Evolutionary conservation across 2,329 filamentous ascomycete genomes (phyloP).

Genomic region (Aspergillus intermedius): DNA sequence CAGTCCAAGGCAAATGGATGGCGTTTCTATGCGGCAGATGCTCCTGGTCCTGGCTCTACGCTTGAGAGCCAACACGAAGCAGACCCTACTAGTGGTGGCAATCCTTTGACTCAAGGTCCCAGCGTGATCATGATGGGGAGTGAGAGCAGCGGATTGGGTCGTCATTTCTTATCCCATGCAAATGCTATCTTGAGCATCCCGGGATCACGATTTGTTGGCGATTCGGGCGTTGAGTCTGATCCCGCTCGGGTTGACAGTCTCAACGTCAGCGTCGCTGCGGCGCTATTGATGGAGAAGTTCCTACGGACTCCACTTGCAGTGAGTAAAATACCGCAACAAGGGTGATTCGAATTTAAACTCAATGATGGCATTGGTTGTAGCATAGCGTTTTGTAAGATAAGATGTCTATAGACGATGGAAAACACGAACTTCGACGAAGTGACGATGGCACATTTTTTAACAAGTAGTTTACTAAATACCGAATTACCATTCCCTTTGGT

Average conservation of each 20-base stretch:
- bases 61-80: slow-evolving; percentile 13
- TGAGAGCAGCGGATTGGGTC: slow-evolving; percentile 68
- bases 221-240: slow-evolving; percentile 26
- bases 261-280: slow-evolving; percentile 86
- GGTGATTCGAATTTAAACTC: slow-evolving; percentile 3
- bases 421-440: too few relatives aligned
- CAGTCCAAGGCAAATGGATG: slow-evolving; percentile 66
- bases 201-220: slow-evolving; percentile 42
- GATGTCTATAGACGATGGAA: not conserved
- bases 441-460: not conserved
- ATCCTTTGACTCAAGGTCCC: slow-evolving; percentile 50
- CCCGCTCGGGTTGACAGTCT: slow-evolving; percentile 69
- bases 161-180: slow-evolving; percentile 57
- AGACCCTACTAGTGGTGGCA: slow-evolving; percentile 36
- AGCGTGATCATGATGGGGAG: slow-evolving; percentile 77
- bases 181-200: slow-evolving; percentile 60
- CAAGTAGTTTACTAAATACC: not conserved
- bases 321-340: slow-evolving; percentile 14
- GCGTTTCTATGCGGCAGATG: slow-evolving; percentile 71
- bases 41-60: slow-evolving; percentile 27
- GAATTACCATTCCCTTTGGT: slow-evolving; percentile 1
- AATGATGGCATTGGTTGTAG: slow-evolving; percentile 10
- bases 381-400: slow-evolving; percentile 4
- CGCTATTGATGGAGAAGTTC: slow-evolving; percentile 53
- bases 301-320: slow-evolving; percentile 28